Evolutionary conservation across 306 rosid genomes (phyloP), one percentile per base, ranked within the genome.

Genomic region (Senna tora): DNA sequence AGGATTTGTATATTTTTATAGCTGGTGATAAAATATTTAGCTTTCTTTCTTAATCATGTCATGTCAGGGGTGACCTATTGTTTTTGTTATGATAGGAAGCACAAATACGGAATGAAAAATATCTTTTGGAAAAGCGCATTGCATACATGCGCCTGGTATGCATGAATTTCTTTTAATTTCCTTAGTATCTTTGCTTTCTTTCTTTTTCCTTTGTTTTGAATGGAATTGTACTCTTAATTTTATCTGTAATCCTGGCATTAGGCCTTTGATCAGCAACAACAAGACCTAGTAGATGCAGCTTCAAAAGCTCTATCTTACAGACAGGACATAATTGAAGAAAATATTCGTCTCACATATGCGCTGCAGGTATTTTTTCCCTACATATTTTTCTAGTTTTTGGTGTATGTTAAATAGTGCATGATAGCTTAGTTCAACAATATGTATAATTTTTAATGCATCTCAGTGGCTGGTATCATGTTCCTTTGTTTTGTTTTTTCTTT

Each of bases 81-180:
- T 53, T 70, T 61, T 45, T 70, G 15, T 76, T 47, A 51, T 81
- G 79, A 62, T 65, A 89, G 94, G 99, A 89, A 80, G 89, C 97
- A 33, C 91, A 89, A 83, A 87, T 89, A 72, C 86, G 81, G 65
- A 89, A 84, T 25, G 99, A 95, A 75, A 95, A 95, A 69, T 86
- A 86, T 79, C 88, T 84, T 75, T 79, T 95, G 85, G 97, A 95
- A 74, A 91, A 87, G 83, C 95, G 99, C 72, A 89, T 95, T 80
- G 88, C 99, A n/a, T 86, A 95, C 72, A 91, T 95, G 99, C 97
- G 99, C 4, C 74, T 91, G 96, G 96, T 86, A 86, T 74, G 85
- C 67, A 34, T 41, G 15, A 39, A 33, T 11, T 49, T 41, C 16
- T 17, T 47, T 63, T 41, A 56, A 65, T 52, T 80, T 52, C 77